Evolutionary conservation across 208 protist species (phyloP).

Genomic region (Tritrichomonas musculus): DNA sequence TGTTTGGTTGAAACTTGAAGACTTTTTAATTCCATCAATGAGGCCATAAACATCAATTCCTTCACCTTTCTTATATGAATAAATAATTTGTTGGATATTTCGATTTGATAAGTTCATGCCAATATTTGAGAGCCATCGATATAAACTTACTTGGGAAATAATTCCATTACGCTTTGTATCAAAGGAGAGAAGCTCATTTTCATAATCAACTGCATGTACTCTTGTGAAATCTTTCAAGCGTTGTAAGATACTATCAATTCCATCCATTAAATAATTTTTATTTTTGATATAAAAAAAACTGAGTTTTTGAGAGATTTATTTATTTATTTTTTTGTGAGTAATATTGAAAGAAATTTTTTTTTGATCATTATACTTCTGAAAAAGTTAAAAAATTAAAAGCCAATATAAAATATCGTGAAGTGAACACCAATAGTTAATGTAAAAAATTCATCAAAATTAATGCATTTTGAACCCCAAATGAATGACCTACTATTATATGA

Average conservation of each 20-base stretch:
- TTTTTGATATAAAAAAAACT: background rate
- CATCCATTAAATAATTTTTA: background rate
- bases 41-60: background rate
- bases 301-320: background rate
- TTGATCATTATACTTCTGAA: background rate
- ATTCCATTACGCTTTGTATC: background rate
- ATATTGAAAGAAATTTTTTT: background rate
- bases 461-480: too few relatives aligned
- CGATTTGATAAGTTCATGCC: background rate
- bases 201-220: background rate
- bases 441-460: too few relatives aligned
- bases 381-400: background rate
- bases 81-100: background rate
- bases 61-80: background rate
- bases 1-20: background rate
- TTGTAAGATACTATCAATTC: background rate
- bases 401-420: background rate
- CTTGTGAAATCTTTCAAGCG: background rate
- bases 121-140: background rate
- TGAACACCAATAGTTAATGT: too few relatives aligned
- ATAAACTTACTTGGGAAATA: background rate
- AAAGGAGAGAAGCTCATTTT: background rate
- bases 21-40: background rate
- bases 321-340: background rate
- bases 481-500: background rate